Evolutionary conservation across 345 rosid genomes (phyloP).

Genomic region (thale cress (Arabidopsis thaliana)): TAIR10.1 NC_003076.8:21595501-21596000

Average conservation of each 20-base stretch:
- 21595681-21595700: slow-evolving; percentile 18
- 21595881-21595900: slow-evolving; percentile 5
- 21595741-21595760: neutral
- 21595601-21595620: neutral
- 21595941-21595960: neutral
- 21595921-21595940: neutral
- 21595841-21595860: slow-evolving; percentile 2
- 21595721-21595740: neutral
- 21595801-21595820: neutral
- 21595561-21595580: slow-evolving; percentile 6
- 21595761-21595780: slow-evolving; percentile 9
- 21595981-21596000: neutral
- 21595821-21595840: neutral
- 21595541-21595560: neutral
- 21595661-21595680: slow-evolving; percentile 20
- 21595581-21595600: slow-evolving; percentile 3
- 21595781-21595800: neutral
- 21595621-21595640: slow-evolving; percentile 14
- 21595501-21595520: slow-evolving; percentile 1
- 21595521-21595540: slow-evolving; percentile 11
- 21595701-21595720: slow-evolving; percentile 26
- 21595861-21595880: neutral
- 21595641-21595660: slow-evolving; percentile 15
- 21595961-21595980: slow-evolving; percentile 6
- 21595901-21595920: slow-evolving; percentile 15